Base-by-base conservation (phyloP, 805 yeast species). In the Scheffersomyces ergatensis region DNA sequence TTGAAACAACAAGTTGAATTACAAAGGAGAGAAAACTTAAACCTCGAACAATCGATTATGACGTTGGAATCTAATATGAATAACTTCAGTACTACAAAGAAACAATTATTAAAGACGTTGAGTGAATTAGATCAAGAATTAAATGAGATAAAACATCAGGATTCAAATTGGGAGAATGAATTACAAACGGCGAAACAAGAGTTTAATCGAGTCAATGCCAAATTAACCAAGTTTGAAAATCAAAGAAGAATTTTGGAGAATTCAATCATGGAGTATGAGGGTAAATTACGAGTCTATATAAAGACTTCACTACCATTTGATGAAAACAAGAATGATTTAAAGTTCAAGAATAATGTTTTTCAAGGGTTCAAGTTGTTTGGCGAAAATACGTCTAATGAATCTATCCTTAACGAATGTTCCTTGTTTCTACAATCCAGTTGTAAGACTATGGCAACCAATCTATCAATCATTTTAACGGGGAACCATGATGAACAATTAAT, bases 161-260 rank as follows among this genome's bases (percentile, higher is more conserved):
- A 63, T 5, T 42, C 46, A 3, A 43, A 39, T 7, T 49, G 60
- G 32, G 55, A 57, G 15, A 40, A 34, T 11, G 38, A 53, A n/a
- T 55, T 58, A 0, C 43, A 52, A 4, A 34, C 36, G 0, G 48
- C 54, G 12, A 54, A 54, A 29, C 21, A 20, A 2, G 32, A 32
- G 1, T 63, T 63, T 43, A 43, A 56, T 24, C 48, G 44, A 4
- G 43, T 62, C 6, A 43, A 32, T 33, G 13, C 34, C 3, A 71
- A 67, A 44, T 45, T 62, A 29, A 56, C 59, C 15, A 60, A 58
- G 24, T 74, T 71, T 46, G 60, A 58, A 24, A 51, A 49, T 4
- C 62, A 71, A 23, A 61, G 74, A 42, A 62, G 74, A 46, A 60
- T 65, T 8, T 53, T 79, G 30, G 81, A 78, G 52, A 76, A 77